These are phyloP conservation scores for Flagelloscypha sp. DNA, from an alignment of 768 basidiomycete species.

Conservation along the genomic window DNA sequence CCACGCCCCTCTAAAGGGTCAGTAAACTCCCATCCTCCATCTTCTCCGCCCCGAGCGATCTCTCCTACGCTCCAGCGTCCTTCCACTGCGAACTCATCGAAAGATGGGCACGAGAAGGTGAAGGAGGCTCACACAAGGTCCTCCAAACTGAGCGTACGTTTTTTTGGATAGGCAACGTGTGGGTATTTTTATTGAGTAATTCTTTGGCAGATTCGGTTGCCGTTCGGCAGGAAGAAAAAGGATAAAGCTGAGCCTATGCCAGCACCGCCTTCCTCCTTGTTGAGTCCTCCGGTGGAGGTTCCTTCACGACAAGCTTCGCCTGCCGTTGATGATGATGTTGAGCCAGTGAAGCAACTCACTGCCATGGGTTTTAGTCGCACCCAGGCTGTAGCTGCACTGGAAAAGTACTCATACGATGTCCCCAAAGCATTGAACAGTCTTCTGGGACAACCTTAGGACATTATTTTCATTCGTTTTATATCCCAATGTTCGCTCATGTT, in stretches of 20 bases:
- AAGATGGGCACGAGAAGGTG: constrained; percentile 47
- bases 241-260: constrained; percentile 40
- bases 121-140: constrained; percentile 50
- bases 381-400: constrained; percentile 78
- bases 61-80: constrained; percentile 50
- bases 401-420: constrained; percentile 78
- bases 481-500: no score
- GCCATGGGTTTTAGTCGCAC: constrained; percentile 86
- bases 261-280: constrained; percentile 28
- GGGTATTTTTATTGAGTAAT: constrained; percentile 6
- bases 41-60: constrained; percentile 41
- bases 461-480: constrained; percentile 8
- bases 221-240: constrained; percentile 66
- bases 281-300: constrained; percentile 40
- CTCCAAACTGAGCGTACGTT: constrained; percentile 72
- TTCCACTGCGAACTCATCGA: constrained; percentile 49
- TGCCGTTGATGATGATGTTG: constrained; percentile 61
- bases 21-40: constrained; percentile 13
- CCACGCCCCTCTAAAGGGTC: constrained; percentile 4
- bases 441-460: constrained; percentile 29
- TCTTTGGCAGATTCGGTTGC: constrained; percentile 55
- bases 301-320: constrained; percentile 35
- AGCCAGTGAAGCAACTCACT: constrained; percentile 69
- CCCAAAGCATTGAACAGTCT: constrained; percentile 70
- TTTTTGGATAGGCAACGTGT: background rate